phyloP scores from a whole-genome alignment of 306 rosid genomes.

The Begonia peltatifolia region DNA sequence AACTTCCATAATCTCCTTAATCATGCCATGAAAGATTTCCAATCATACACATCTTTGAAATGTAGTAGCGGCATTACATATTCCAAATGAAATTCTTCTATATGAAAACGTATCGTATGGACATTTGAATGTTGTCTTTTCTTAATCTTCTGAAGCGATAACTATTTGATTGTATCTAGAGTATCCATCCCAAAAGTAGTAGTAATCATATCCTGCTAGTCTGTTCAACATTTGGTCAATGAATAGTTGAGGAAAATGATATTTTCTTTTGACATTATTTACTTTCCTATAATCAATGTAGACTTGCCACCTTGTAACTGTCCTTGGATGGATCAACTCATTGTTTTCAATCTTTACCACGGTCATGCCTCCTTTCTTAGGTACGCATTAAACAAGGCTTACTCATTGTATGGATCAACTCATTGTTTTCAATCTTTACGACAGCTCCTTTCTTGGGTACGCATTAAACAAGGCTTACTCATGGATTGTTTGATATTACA shows the following conservation, averaged over 20 bases:
- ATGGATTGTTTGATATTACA: not conserved
- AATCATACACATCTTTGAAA: not conserved
- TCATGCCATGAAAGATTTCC: not conserved
- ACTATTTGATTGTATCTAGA: not conserved
- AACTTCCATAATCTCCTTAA: not conserved
- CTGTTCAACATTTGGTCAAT: not conserved
- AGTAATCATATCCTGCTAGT: not conserved
- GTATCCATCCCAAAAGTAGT: not conserved
- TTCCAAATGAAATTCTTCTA: not conserved
- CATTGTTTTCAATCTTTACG: not conserved
- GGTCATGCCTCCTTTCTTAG: not conserved
- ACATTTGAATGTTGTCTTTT: constrained; percentile 1
- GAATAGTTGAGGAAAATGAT: constrained; percentile 5
- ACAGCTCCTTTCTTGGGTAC: not conserved
- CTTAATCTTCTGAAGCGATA: not conserved
- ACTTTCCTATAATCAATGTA: not conserved
- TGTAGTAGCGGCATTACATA: not conserved
- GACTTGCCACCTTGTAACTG: not conserved
- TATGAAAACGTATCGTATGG: constrained; percentile 3
- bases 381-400: not conserved
- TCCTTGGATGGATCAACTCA: not conserved
- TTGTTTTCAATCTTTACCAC: not conserved
- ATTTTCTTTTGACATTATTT: not conserved
- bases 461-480: not conserved
- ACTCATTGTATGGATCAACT: constrained; percentile 3